Evolutionary conservation across 345 rosid genomes (phyloP).

Genomic region (Syzygium aqueum): DNA sequence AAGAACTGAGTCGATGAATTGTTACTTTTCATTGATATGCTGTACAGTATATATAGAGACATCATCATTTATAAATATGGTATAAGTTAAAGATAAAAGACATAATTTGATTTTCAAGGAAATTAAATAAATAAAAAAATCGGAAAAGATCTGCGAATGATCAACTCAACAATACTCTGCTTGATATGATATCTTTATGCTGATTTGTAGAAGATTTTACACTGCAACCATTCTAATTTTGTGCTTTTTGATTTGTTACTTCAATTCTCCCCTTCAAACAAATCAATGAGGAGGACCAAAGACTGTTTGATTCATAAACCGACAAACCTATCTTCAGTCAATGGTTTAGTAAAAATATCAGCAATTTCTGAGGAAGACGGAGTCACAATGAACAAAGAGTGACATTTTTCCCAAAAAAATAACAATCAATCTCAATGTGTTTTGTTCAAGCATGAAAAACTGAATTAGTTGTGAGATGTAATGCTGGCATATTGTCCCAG

Average conservation of each 20-base stretch:
- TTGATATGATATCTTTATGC: no score
- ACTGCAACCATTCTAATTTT: not conserved
- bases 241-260: not conserved
- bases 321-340: not conserved
- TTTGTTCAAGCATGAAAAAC: not conserved
- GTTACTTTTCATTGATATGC: not conserved
- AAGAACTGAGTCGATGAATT: not conserved
- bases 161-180: not conserved
- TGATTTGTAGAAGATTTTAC: not conserved
- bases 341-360: not conserved
- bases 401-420: not conserved
- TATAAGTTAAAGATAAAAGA: not conserved
- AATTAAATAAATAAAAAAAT: not conserved
- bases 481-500: not conserved
- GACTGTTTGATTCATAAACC: not conserved
- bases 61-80: not conserved
- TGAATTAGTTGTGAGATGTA: not conserved
- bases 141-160: not conserved
- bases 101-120: not conserved
- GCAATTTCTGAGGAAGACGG: not conserved
- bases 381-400: not conserved
- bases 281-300: not conserved
- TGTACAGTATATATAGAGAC: not conserved
- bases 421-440: not conserved
- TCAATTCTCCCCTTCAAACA: not conserved